Conservation (phyloP, 768 basidiomycete species). For the Tylopilus rubrobrunneus region DNA sequence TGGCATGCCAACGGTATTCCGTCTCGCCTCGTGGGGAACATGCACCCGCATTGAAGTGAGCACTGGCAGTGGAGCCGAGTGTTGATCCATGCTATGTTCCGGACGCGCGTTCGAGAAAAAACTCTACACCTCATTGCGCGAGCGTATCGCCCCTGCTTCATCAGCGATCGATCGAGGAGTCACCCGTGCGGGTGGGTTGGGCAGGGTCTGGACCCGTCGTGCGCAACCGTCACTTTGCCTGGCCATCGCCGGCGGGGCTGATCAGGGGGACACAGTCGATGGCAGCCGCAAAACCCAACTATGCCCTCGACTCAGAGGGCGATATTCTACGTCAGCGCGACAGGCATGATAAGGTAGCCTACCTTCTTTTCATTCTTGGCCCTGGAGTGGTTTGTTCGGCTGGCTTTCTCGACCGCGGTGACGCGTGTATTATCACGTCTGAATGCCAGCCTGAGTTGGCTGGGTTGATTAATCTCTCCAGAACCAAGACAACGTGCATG, state of each 20-base stretch:
- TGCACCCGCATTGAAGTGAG: not conserved
- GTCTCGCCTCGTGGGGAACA: slow-evolving; percentile 15
- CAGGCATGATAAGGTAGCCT: not conserved
- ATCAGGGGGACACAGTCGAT: not conserved
- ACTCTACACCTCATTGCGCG: slow-evolving; percentile 12
- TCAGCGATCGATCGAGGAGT: slow-evolving; percentile 5
- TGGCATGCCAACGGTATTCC: not conserved
- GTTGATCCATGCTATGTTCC: too few relatives aligned
- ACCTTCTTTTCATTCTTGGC: not conserved
- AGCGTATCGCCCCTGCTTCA: not conserved
- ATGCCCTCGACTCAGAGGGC: not conserved
- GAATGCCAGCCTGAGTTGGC: not conserved
- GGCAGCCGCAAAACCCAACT: too few relatives aligned
- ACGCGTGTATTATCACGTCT: not conserved
- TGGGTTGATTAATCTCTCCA: not conserved
- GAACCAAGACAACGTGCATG: not conserved
- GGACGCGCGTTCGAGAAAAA: not conserved
- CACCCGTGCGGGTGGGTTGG: too few relatives aligned
- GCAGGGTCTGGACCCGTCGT: not conserved
- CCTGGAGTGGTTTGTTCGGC: not conserved
- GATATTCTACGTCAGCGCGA: not conserved
- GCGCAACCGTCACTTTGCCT: not conserved
- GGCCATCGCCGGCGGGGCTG: not conserved
- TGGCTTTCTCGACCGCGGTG: not conserved
- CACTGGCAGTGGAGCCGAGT: not conserved